Evolutionary conservation across 495 filamentous ascomycete species (phyloP), one percentile per base, ranked within the genome.

Genomic region (Tuber microsphaerosporum): DNA sequence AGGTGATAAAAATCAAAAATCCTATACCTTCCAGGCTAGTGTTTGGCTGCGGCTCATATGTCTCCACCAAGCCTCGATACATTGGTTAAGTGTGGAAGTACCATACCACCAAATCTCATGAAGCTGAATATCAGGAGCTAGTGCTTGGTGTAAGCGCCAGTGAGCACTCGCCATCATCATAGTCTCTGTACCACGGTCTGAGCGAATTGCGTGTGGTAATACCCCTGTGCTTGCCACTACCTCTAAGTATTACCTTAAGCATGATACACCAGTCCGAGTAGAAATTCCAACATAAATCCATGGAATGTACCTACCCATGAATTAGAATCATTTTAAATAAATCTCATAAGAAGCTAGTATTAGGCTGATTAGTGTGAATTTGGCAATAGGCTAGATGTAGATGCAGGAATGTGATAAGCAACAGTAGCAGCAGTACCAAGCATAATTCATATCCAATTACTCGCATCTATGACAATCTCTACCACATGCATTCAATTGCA

Each of bases 31-130:
- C 75, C 46, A 74, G 14, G 68, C 31, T 9, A 68, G 37, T 22
- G 72, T 76, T 71, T 76, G 75, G 37, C 75, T 76, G 16, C 68
- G 71, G 61, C 45, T 74, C 19, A 76, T 71, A 34, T 73, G 71
- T 5, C n/a, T 4, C 75, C 75, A 74, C 75, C 75, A 76, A 2
- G 37, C 70, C 42, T 74, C 71, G 26, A 71, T 74, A 34, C 17
- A 44, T 5, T 61, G 34, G 34, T 74, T 74, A 1, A 71, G 39
- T 19, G 71, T 74, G 19, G 48, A 76, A 12, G 68, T 71, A 2
- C 69, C 68, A 73, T 71, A 76, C 61, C 8, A 74, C 26, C 61
- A 73, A 5, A 74, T 26, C 1, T 76, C 65, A 34, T 19, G 37
- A 3, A 76, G 46, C 34, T 41, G 7, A 1, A 46, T 41, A 19